Evolutionary conservation across 2,329 filamentous ascomycete species (phyloP).

Genomic region (Clarireedia paspali): DNA sequence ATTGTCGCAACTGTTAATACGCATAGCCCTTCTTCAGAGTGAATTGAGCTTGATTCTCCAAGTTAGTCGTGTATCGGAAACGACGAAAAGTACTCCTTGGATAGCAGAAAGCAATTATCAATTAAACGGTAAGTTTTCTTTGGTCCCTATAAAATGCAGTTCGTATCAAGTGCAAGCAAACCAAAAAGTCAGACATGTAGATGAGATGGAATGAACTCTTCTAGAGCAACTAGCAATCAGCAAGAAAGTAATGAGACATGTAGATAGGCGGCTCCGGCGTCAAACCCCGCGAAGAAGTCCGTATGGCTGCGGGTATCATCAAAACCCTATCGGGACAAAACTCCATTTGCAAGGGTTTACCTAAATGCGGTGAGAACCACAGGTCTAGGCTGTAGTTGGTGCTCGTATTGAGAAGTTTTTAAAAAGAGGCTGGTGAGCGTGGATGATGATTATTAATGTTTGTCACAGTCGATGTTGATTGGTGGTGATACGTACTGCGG

Average conservation of each 20-base stretch:
- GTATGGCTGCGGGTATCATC: neutral
- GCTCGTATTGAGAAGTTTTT: neutral
- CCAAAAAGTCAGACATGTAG: neutral
- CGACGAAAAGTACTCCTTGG: no score
- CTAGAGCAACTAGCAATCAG: neutral
- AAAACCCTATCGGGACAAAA: neutral
- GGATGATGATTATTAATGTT: neutral
- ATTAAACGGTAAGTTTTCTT: no score
- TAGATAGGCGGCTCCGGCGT: neutral
- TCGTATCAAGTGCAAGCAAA: neutral
- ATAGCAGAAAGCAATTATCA: no score
- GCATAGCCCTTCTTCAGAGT: neutral
- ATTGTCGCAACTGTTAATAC: constrained; percentile 13
- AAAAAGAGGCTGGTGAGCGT: constrained; percentile 5
- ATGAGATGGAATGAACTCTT: neutral
- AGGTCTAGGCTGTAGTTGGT: constrained; percentile 3
- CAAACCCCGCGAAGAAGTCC: neutral
- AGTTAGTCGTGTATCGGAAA: no score
- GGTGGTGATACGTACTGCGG: neutral
- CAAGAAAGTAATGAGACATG: neutral
- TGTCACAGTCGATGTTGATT: neutral
- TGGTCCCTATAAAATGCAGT: no score
- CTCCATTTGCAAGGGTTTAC: neutral
- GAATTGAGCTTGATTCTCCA: neutral
- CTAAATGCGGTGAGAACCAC: constrained; percentile 7